Conservation (phyloP, 192 early-diverging fungal species). For the Backusella tarrabulga region DNA sequence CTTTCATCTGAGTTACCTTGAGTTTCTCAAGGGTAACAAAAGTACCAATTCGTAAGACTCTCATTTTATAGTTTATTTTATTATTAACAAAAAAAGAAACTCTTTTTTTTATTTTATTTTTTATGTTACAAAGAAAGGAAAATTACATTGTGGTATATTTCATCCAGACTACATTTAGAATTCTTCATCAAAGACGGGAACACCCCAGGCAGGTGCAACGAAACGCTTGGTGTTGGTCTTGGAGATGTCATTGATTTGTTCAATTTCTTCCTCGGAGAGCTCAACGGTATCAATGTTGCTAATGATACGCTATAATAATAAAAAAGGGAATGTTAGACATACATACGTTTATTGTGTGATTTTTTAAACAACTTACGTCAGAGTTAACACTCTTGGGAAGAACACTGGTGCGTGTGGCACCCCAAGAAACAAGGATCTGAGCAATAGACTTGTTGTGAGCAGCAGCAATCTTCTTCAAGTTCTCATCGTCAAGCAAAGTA, state of each 20-base stretch:
- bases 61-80: neutral
- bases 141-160: neutral
- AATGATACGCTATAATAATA: conserved; percentile 45
- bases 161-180: conserved; percentile 5
- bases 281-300: conserved; percentile 56
- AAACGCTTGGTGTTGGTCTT: conserved; percentile 31
- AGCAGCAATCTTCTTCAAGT: conserved; percentile 67
- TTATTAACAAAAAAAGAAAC: neutral
- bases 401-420: conserved; percentile 70
- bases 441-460: conserved; percentile 62
- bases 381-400: conserved; percentile 81
- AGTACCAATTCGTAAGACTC: too few species aligned
- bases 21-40: too few species aligned
- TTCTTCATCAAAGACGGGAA: conserved; percentile 35
- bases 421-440: conserved; percentile 84
- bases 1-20: too few species aligned
- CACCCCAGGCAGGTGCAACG: conserved; percentile 31
- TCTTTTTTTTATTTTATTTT: neutral
- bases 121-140: neutral
- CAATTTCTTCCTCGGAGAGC: conserved; percentile 42
- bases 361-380: conserved; percentile 16
- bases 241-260: conserved; percentile 38
- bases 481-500: conserved; percentile 22
- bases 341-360: neutral
- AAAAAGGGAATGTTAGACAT: neutral